Percentiles rank a stretch among this genome's conserved stretches.
phyloP scores from a whole-genome alignment of 164 flowering plant genomes.

The Hamamelis virginiana region DNA sequence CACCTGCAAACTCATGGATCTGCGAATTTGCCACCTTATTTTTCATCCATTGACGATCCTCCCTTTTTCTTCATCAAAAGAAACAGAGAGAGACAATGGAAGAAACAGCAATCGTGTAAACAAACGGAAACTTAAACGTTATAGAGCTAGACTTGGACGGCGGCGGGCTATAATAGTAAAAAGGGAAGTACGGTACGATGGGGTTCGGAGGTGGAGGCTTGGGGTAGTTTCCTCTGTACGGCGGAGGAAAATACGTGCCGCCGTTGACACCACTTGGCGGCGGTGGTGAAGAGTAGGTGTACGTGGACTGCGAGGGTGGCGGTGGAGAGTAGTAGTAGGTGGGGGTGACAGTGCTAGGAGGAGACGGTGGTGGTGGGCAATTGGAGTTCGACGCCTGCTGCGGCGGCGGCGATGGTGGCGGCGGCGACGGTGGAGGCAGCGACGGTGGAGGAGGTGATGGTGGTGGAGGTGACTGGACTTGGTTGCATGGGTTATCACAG shows the following conservation, averaged over 20 bases:
- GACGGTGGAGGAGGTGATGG: conserved; percentile 34
- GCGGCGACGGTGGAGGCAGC: conserved; percentile 23
- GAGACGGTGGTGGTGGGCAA: conserved; percentile 49
- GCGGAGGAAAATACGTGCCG: conserved; percentile 21
- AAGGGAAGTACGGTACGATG: conserved; percentile 81
- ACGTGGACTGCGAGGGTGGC: conserved; percentile 35
- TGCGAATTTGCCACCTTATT: conserved; percentile 18
- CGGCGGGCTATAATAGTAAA: conserved; percentile 66
- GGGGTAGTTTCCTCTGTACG: conserved; percentile 22
- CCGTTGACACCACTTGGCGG: conserved; percentile 12
- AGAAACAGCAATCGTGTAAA: background rate
- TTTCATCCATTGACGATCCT: background rate
- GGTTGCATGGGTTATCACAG: conserved; percentile 66
- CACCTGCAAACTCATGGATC: conserved; percentile 19
- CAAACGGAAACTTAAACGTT: background rate
- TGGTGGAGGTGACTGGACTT: conserved; percentile 36
- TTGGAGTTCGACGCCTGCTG: conserved; percentile 28
- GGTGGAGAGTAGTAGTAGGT: conserved; percentile 47
- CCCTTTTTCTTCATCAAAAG: conserved; percentile 10
- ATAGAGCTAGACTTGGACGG: conserved; percentile 23
- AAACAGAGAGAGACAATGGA: conserved; percentile 5
- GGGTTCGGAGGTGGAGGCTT: conserved; percentile 87
- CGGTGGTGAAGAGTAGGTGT: conserved; percentile 17
- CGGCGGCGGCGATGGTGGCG: conserved; percentile 27
- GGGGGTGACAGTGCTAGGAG: conserved; percentile 21